Evolutionary conservation across 768 basidiomycete species (phyloP).

Genomic region (Mycena polygramma): DNA sequence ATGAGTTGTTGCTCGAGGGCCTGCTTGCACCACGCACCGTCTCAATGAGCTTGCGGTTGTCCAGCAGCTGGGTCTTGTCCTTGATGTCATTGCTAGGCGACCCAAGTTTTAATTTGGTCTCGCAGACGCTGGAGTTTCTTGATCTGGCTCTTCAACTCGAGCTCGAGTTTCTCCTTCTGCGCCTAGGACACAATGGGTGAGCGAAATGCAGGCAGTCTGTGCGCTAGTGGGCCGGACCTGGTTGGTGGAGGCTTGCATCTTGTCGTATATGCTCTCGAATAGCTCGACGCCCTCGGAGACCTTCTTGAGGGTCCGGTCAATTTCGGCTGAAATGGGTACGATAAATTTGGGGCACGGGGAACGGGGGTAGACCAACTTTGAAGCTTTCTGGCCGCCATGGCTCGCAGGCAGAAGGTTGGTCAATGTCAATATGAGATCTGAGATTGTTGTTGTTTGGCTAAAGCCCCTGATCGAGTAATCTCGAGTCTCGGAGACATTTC

Average conservation of each 20-base stretch:
- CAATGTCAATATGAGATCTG: constrained; percentile 14
- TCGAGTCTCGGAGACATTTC: too few species aligned
- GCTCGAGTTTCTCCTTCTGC: constrained; percentile 98
- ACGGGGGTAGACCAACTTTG: constrained; percentile 68
- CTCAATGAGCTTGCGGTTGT: constrained; percentile 96
- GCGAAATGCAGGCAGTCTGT: background rate
- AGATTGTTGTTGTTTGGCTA: constrained; percentile 26
- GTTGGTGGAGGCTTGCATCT: constrained; percentile 96
- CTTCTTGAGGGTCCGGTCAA: constrained; percentile 98
- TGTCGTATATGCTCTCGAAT: constrained; percentile 96
- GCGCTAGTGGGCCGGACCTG: constrained; percentile 50
- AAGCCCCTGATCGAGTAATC: background rate
- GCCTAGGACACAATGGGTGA: constrained; percentile 60
- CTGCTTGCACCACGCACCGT: constrained; percentile 71
- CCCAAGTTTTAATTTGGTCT: constrained; percentile 96
- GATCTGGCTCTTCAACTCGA: constrained; percentile 97
- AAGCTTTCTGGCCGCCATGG: constrained; percentile 92
- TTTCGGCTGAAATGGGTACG: constrained; percentile 78
- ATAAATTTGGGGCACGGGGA: constrained; percentile 3
- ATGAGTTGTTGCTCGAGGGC: background rate
- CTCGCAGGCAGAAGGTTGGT: constrained; percentile 43
- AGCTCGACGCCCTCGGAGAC: constrained; percentile 95
- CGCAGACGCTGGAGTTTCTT: constrained; percentile 91
- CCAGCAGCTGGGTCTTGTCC: constrained; percentile 93
- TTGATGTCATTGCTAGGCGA: constrained; percentile 98